Percentiles rank a stretch among this genome's conserved stretches.
phyloP scores from a whole-genome alignment of 2,329 filamentous ascomycete genomes.

The Huntiella savannae region DNA sequence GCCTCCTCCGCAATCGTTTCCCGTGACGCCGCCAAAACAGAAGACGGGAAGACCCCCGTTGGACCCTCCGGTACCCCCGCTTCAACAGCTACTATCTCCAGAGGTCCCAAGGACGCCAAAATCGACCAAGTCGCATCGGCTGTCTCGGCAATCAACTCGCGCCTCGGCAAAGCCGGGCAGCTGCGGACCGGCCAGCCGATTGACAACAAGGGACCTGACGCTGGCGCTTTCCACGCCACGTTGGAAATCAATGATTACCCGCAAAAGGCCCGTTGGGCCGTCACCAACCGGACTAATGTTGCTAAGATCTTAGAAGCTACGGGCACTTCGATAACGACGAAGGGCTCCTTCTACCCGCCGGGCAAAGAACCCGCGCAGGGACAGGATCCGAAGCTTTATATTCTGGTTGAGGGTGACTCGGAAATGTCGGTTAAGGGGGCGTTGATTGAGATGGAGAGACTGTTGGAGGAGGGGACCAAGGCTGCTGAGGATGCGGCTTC shows the following conservation, averaged over 20 bases:
- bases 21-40: constrained; percentile 30
- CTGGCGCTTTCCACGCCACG: constrained; percentile 88
- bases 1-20: constrained; percentile 38
- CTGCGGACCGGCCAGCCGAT: constrained; percentile 84
- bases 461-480: constrained; percentile 78
- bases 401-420: constrained; percentile 92
- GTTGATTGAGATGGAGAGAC: constrained; percentile 71
- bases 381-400: constrained; percentile 85
- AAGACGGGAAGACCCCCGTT: constrained; percentile 13
- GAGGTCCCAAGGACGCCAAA: constrained; percentile 29
- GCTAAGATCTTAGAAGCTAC: constrained; percentile 93
- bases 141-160: constrained; percentile 75
- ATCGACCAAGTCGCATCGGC: constrained; percentile 82
- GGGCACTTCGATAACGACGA: constrained; percentile 90
- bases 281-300: constrained; percentile 95
- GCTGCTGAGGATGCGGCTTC: constrained; percentile 76
- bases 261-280: constrained; percentile 94
- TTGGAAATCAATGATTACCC: constrained; percentile 99
- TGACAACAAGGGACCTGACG: constrained; percentile 96
- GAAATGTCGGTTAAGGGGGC: constrained; percentile 81
- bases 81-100: constrained; percentile 14
- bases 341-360: constrained; percentile 71
- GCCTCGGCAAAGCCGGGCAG: constrained; percentile 74
- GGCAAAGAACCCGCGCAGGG: constrained; percentile 62
- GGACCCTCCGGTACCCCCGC: background rate